A percentile compares a stretch with the other conserved stretches of the same genome.
Conservation (phyloP, 495 filamentous ascomycete genomes). For the Daldinia grandis region DNA sequence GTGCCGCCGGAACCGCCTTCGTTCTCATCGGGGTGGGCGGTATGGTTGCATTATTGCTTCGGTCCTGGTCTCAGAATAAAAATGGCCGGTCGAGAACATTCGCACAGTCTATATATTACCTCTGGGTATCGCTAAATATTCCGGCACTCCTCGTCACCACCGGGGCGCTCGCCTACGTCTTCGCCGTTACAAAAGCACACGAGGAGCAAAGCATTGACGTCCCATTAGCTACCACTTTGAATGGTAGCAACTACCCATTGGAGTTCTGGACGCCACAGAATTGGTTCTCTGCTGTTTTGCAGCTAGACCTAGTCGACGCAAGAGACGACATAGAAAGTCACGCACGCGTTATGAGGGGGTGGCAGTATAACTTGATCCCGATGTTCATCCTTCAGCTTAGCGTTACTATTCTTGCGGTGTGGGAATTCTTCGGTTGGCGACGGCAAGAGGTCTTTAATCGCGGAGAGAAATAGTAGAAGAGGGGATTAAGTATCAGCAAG, state of each 20-base stretch:
- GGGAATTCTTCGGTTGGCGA: conserved; percentile 37
- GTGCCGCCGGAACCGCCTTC: conserved; percentile 59
- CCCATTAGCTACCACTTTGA: conserved; percentile 43
- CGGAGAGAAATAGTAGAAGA: conserved; percentile 14
- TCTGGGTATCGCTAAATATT: conserved; percentile 52
- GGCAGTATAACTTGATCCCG: conserved; percentile 64
- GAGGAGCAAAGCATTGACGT: conserved; percentile 53
- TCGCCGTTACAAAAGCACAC: conserved; percentile 54
- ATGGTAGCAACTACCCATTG: conserved; percentile 53
- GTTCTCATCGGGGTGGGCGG: conserved; percentile 59
- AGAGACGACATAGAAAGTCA: conserved; percentile 52
- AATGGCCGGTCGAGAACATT: conserved; percentile 11
- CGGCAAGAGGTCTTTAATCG: conserved; percentile 10
- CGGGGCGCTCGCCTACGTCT: conserved; percentile 55
- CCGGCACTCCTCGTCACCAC: conserved; percentile 57
- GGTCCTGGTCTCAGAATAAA: conserved; percentile 43
- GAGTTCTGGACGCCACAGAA: conserved; percentile 63
- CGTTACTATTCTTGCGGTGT: conserved; percentile 35
- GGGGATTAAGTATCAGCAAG: not conserved
- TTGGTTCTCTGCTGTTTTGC: conserved; percentile 61
- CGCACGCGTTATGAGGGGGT: conserved; percentile 57
- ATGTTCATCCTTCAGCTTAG: conserved; percentile 57
- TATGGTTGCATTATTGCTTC: conserved; percentile 50
- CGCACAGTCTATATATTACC: conserved; percentile 46
- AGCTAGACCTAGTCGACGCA: conserved; percentile 51